Percentiles rank a stretch among this genome's conserved stretches.
phyloP scores from a whole-genome alignment of 2,329 filamentous ascomycete genomes.

The Phialophora expanda region DNA sequence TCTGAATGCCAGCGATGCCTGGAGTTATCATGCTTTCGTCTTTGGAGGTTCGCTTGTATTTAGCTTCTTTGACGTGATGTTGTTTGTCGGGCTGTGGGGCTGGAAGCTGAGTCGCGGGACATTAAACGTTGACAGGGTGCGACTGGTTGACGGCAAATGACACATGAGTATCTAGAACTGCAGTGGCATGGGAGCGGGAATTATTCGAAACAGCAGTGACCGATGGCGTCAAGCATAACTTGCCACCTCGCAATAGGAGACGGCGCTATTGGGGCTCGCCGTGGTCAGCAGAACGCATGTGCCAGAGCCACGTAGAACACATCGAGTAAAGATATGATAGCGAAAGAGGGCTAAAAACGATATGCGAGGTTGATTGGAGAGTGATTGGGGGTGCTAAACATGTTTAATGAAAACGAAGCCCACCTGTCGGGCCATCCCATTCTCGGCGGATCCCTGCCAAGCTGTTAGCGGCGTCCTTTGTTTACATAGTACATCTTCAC shows the following conservation, averaged over 20 bases:
- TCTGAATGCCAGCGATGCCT: conserved; percentile 61
- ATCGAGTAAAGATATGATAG: neutral
- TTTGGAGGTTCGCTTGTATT: conserved; percentile 73
- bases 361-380: too few species aligned
- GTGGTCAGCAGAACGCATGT: neutral
- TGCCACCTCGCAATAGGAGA: neutral
- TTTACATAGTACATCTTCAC: neutral
- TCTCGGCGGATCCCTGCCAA: neutral
- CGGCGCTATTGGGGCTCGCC: neutral
- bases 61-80: conserved; percentile 63
- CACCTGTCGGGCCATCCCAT: neutral
- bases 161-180: neutral
- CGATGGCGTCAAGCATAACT: neutral
- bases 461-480: neutral
- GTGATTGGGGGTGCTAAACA: too few species aligned
- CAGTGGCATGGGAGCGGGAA: too few species aligned
- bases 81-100: conserved; percentile 59
- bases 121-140: conserved; percentile 22
- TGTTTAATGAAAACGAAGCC: too few species aligned
- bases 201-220: too few species aligned
- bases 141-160: conserved; percentile 9
- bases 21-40: conserved; percentile 69
- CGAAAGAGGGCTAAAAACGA: neutral
- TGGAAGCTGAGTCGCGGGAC: conserved; percentile 56
- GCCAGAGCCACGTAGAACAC: neutral